phyloP scores from a whole-genome alignment of 129 eudicot species.

The Helianthus annuus region HanXRQr2.0-SUNRISE NC_035433.2:89162389-89162888 shows the following conservation, averaged over 20 bases:
- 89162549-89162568: conserved; percentile 34
- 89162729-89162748: conserved; percentile 38
- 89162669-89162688: conserved; percentile 55
- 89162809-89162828: conserved; percentile 34
- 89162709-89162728: conserved; percentile 48
- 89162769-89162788: conserved; percentile 60
- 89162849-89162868: conserved; percentile 26
- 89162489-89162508: conserved; percentile 52
- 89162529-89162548: conserved; percentile 41
- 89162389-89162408: conserved; percentile 73
- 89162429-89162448: conserved; percentile 71
- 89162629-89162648: conserved; percentile 34
- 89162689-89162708: conserved; percentile 59
- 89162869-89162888: conserved; percentile 30
- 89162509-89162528: conserved; percentile 49
- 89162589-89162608: conserved; percentile 47
- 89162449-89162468: conserved; percentile 61
- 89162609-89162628: conserved; percentile 44
- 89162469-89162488: conserved; percentile 43
- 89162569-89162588: conserved; percentile 42
- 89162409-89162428: conserved; percentile 80
- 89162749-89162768: conserved; percentile 25
- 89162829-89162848: conserved; percentile 25
- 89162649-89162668: conserved; percentile 39
- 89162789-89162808: conserved; percentile 30